Evolutionary conservation across 805 yeast genomes (phyloP).

Genomic region (Teunomyces cretensis): DNA sequence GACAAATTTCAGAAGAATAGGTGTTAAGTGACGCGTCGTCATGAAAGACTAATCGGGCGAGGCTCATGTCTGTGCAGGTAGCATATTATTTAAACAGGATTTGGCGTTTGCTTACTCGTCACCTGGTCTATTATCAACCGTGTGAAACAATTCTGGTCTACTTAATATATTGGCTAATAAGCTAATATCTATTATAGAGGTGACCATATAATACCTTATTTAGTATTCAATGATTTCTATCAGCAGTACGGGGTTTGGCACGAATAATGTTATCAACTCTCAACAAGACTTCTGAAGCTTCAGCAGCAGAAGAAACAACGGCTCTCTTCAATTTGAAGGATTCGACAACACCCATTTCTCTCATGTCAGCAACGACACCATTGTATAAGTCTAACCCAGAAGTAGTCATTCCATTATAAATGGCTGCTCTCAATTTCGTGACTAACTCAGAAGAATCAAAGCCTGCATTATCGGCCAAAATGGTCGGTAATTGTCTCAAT

Average conservation of each 20-base stretch:
- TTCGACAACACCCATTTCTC: conserved; percentile 90
- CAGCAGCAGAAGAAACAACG: conserved; percentile 94
- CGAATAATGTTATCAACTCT: conserved; percentile 96
- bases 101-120: too few species aligned
- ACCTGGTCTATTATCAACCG: too few species aligned
- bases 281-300: conserved; percentile 93
- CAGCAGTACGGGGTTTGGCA: conserved; percentile 97
- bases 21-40: too few species aligned
- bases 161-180: neutral
- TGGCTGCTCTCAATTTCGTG: conserved; percentile 83
- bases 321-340: conserved; percentile 89
- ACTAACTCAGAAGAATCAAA: conserved; percentile 91
- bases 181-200: neutral
- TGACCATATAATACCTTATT: neutral
- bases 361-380: conserved; percentile 90
- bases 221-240: conserved; percentile 53
- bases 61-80: too few species aligned
- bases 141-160: too few species aligned
- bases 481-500: conserved; percentile 90
- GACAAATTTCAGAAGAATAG: too few species aligned
- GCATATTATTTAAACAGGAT: too few species aligned
- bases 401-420: conserved; percentile 88
- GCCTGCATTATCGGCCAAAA: conserved; percentile 96
- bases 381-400: conserved; percentile 85
- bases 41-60: too few species aligned